A percentile compares a stretch with the other conserved stretches of the same genome.
phyloP scores from a whole-genome alignment of 2,329 filamentous ascomycete genomes.

The Septoria petroselini region DNA sequence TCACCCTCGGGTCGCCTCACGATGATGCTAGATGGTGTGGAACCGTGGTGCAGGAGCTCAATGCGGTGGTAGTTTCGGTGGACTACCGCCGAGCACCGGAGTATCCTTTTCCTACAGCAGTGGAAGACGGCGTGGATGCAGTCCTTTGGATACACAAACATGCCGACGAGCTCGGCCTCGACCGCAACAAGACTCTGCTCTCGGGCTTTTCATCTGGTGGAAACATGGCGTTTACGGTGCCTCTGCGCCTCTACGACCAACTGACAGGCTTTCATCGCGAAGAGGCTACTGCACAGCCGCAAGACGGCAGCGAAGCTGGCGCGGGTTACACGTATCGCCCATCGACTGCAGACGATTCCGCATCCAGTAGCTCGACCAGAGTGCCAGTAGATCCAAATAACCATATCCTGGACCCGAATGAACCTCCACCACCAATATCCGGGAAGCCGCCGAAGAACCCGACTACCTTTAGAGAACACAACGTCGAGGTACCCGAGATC shows the following conservation, averaged over 20 bases:
- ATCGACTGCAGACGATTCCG: slow-evolving; percentile 14
- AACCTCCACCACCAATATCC: slow-evolving; percentile 17
- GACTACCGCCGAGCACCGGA: slow-evolving; percentile 62
- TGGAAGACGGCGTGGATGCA: slow-evolving; percentile 62
- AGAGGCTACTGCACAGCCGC: slow-evolving; percentile 4
- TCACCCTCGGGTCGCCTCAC: slow-evolving; percentile 57
- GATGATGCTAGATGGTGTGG: slow-evolving; percentile 62
- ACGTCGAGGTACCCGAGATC: slow-evolving; percentile 33
- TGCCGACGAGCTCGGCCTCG: slow-evolving; percentile 55
- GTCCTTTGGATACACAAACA: slow-evolving; percentile 57
- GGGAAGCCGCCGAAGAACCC: slow-evolving; percentile 9
- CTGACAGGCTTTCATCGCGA: slow-evolving; percentile 35
- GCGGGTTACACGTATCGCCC: slow-evolving; percentile 1
- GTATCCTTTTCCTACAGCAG: slow-evolving; percentile 59
- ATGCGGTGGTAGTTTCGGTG: slow-evolving; percentile 59
- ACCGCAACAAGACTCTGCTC: slow-evolving; percentile 56
- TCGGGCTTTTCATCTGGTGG: slow-evolving; percentile 63
- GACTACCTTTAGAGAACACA: slow-evolving; percentile 14
- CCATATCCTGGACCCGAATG: slow-evolving; percentile 16
- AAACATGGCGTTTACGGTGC: slow-evolving; percentile 62
- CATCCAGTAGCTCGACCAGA: slow-evolving; percentile 23
- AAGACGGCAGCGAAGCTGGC: slow-evolving; percentile 4
- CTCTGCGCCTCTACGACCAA: slow-evolving; percentile 55
- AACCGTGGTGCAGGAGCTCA: slow-evolving; percentile 54
- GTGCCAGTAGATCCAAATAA: slow-evolving; percentile 17